These are phyloP conservation scores for Rhizophora apiculata DNA, from an alignment of 345 rosid species.

Conservation along the genomic window DNA sequence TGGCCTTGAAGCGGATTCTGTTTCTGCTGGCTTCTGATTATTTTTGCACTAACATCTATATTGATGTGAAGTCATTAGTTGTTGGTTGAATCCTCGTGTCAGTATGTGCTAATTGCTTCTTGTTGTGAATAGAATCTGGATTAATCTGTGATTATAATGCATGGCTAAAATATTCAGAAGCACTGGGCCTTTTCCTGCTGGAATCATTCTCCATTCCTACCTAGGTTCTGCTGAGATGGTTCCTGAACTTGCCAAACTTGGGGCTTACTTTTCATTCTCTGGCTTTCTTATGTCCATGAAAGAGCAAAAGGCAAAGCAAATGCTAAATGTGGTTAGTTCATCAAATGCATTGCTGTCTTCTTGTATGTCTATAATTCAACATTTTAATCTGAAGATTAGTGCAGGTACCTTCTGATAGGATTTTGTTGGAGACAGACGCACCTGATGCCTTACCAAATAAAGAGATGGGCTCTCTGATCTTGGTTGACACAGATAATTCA, in stretches of 20 bases:
- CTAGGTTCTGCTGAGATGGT: conserved; percentile 95
- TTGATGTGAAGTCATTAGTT: too few relatives aligned
- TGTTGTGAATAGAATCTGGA: not conserved
- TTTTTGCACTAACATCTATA: too few relatives aligned
- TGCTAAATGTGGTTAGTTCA: conserved; percentile 58
- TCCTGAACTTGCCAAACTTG: conserved; percentile 79
- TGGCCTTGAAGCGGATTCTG: too few relatives aligned
- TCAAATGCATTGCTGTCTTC: conserved; percentile 8
- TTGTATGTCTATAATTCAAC: not conserved
- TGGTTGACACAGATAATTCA: conserved; percentile 48
- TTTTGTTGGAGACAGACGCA: conserved; percentile 85
- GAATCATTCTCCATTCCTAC: conserved; percentile 82
- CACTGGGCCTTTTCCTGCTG: conserved; percentile 81
- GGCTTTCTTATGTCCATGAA: conserved; percentile 84
- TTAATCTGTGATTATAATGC: not conserved
- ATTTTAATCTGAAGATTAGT: conserved; percentile 25
- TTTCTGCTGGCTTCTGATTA: too few relatives aligned
- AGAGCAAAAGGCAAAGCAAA: conserved; percentile 65
- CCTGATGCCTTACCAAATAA: conserved; percentile 85
- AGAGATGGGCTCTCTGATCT: conserved; percentile 38
- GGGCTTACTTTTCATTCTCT: conserved; percentile 93
- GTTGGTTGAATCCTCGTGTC: too few relatives aligned
- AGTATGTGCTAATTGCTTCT: not conserved
- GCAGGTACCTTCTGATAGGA: conserved; percentile 76
- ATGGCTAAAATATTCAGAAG: conserved; percentile 36